Evolutionary conservation across 2,329 filamentous ascomycete species (phyloP).

Genomic region (Exophiala viscosa): DNA sequence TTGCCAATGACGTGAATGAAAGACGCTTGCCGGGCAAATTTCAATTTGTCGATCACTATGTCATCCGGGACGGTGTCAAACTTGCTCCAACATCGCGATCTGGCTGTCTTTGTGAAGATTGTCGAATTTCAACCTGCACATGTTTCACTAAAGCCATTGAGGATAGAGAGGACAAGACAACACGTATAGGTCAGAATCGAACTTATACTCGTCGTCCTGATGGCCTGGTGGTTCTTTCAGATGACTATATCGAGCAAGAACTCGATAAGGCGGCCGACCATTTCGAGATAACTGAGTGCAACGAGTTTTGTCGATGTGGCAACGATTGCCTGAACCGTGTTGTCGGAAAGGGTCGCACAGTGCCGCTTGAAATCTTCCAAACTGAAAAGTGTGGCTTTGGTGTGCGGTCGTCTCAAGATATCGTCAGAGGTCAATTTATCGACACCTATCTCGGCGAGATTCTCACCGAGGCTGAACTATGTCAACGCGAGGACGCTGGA

Average conservation of each 20-base stretch:
- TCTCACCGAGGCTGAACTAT: conserved; percentile 36
- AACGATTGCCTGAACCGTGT: conserved; percentile 41
- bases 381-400: conserved; percentile 42
- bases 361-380: conserved; percentile 42
- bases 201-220: conserved; percentile 18
- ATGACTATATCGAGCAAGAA: conserved; percentile 19
- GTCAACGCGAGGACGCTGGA: conserved; percentile 36
- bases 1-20: conserved; percentile 25
- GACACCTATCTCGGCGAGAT: conserved; percentile 46
- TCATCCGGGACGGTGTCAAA: conserved; percentile 20
- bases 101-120: conserved; percentile 20
- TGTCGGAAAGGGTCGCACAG: conserved; percentile 38
- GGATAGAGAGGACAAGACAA: conserved; percentile 4
- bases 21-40: conserved; percentile 27
- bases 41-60: conserved; percentile 26
- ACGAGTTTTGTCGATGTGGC: conserved; percentile 35
- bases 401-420: conserved; percentile 37
- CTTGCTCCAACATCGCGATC: conserved; percentile 6
- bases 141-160: conserved; percentile 20
- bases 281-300: conserved; percentile 41
- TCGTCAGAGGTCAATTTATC: conserved; percentile 44
- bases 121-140: conserved; percentile 11
- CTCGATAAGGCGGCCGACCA: conserved; percentile 6
- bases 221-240: conserved; percentile 23
- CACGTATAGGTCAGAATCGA: conserved; percentile 3